A percentile compares a stretch with the other conserved stretches of the same genome.
phyloP scores from a whole-genome alignment of 371 early-diverging fungal species.

The Agmasoma carcini region DNA sequence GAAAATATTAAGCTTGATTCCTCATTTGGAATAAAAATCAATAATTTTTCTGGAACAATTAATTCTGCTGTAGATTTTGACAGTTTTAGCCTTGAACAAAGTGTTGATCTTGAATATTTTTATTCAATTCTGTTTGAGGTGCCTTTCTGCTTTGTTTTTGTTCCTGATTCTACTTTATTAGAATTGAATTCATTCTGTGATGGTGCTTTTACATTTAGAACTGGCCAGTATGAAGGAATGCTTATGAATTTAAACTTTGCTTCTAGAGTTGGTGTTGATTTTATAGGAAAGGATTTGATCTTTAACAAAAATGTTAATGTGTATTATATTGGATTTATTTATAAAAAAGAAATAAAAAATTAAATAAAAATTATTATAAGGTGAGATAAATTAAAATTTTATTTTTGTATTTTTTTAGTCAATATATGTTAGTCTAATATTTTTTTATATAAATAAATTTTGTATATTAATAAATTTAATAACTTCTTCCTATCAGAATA shows the following conservation, averaged over 20 bases:
- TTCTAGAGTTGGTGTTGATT: slow-evolving; percentile 4
- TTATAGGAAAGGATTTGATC: background rate
- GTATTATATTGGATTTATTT: background rate
- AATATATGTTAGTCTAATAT: too few relatives aligned
- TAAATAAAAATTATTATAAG: too few relatives aligned
- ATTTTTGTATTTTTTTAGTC: too few relatives aligned
- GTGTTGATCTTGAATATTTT: slow-evolving; percentile 6
- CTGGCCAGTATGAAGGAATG: background rate
- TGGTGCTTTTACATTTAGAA: slow-evolving; percentile 7
- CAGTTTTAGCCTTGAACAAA: background rate
- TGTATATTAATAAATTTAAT: slow-evolving; percentile 58
- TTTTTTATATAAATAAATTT: too few relatives aligned
- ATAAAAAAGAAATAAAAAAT: too few relatives aligned
- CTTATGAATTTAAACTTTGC: slow-evolving; percentile 14
- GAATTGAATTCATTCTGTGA: background rate
- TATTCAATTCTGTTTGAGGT: background rate
- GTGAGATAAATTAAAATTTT: too few relatives aligned
- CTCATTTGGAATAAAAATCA: background rate
- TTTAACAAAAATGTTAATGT: background rate
- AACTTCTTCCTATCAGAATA: slow-evolving; percentile 73
- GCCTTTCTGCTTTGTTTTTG: slow-evolving; percentile 21
- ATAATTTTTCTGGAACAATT: background rate
- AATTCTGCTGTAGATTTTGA: background rate
- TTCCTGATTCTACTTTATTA: background rate
- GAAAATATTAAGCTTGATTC: background rate